These are phyloP conservation scores for Pythium pyrilobum DNA, from an alignment of 352 stramenopile genomes.

Conservation along the genomic window DNA sequence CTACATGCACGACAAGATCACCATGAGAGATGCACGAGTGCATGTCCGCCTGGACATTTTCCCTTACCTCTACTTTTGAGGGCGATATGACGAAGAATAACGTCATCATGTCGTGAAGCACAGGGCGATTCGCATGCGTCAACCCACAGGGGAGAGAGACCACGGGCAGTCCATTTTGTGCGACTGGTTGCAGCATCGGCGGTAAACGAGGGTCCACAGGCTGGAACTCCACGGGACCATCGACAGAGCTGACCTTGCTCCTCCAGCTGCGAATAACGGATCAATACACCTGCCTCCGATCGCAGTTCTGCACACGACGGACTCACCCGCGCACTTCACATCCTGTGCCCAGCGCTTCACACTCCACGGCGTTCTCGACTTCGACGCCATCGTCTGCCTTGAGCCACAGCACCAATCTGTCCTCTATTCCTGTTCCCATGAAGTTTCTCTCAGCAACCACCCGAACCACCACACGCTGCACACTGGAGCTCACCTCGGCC, in stretches of 20 bases:
- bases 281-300: no score
- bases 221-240: conserved; percentile 5
- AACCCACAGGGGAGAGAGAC: conserved; percentile 57
- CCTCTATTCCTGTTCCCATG: conserved; percentile 22
- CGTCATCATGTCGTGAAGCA: conserved; percentile 53
- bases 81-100: conserved; percentile 59
- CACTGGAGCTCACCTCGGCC: no score
- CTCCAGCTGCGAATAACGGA: conserved; percentile 16
- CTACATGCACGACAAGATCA: conserved; percentile 10
- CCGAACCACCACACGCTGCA: no score
- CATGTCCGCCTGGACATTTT: no score
- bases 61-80: conserved; percentile 33
- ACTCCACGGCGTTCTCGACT: conserved; percentile 30
- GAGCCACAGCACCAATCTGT: conserved; percentile 40
- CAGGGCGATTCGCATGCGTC: conserved; percentile 15
- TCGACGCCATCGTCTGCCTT: conserved; percentile 46
- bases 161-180: conserved; percentile 23
- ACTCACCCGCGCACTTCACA: no score
- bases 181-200: conserved; percentile 26
- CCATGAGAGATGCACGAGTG: no score
- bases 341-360: conserved; percentile 24
- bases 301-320: no score
- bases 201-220: conserved; percentile 13
- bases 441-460: no score
- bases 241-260: not conserved